Conservation (phyloP, 169 alveolate species). For the Eimeria maxima region DNA sequence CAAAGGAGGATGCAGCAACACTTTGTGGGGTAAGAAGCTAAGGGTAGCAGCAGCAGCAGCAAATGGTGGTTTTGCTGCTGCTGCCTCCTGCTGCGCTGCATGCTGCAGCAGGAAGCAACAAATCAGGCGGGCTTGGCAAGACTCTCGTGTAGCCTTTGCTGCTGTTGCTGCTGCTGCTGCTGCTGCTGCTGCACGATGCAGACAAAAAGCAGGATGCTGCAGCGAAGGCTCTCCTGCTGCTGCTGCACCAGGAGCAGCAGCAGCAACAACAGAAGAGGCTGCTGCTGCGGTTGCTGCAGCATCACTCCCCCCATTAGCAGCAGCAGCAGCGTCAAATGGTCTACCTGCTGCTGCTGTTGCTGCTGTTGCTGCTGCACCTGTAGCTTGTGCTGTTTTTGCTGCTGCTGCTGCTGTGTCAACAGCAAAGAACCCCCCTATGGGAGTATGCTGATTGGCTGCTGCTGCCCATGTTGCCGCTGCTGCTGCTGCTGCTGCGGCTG, state of each 20-base stretch:
- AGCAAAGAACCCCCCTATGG: background rate
- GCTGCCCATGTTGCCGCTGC: background rate
- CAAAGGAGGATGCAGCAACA: slow-evolving; percentile 7
- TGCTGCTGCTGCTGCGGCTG: slow-evolving; percentile 28
- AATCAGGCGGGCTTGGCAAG: background rate
- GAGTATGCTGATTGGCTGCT: background rate
- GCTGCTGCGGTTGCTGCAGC: background rate
- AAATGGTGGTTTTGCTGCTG: background rate
- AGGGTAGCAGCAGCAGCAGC: slow-evolving; percentile 52
- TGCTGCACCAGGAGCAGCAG: background rate
- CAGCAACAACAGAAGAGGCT: background rate
- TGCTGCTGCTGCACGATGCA: slow-evolving; percentile 44
- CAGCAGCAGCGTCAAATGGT: background rate
- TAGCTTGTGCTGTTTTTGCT: background rate
- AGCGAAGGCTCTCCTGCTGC: background rate
- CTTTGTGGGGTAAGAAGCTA: slow-evolving; percentile 6
- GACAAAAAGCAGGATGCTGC: slow-evolving; percentile 34
- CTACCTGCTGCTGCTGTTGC: no score
- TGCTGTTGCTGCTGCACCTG: slow-evolving; percentile 32
- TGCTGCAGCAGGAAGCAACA: slow-evolving; percentile 44
- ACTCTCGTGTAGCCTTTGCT: background rate
- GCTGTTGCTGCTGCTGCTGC: slow-evolving; percentile 64
- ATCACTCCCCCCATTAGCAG: background rate
- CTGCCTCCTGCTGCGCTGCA: slow-evolving; percentile 19
- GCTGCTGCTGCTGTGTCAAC: slow-evolving; percentile 13